Evolutionary conservation across 2,329 filamentous ascomycete genomes (phyloP), one percentile per base, ranked within the genome.

Genomic region (Penicillium psychrosexuale): DNA sequence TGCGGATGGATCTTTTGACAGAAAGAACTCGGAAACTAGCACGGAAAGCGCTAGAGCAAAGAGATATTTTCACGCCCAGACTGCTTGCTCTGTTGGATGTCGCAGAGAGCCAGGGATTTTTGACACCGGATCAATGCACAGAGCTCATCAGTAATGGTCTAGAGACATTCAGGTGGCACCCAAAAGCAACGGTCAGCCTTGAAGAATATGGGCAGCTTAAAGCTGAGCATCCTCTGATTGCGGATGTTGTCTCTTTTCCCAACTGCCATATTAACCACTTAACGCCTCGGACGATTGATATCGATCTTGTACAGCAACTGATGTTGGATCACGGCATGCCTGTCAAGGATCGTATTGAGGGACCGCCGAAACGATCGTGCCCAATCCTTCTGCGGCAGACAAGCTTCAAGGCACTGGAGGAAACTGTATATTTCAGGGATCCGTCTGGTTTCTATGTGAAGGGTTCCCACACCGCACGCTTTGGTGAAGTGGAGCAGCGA

Each of bases 221-320:
- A 8, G 60, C 60, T 0, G 78, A 78, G 53, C 77, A 80, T 50
- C 76, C 80, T 0, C 68, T 82, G 3, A 65, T 82, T 3, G 79
- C 78, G 0, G 80, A 82, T 51, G 75, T 82, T 39, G 77, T 68
- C 31, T 72, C 65, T 24, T 75, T 76, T 30, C 63, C 60, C 6
- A 77, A 69, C 28, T 68, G 78, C 1, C 80, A 83, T 58, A 80
- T 82, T 61, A 83, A 82, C 56, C 80, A 82, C 51, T 72, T 83
- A 1, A 82, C 80, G 0, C 80, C 80, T 0, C 71, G 79, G 1
- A 79, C 78, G 0, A 66, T 82, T 3, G 75, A 82, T 51, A 82
- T 83, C 27, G 69, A 74, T 9, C 61, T 70, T 0, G 77, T 74
- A 0, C 79, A 82, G 50, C 43, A 59, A 2, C 58, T 61, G 3